A percentile compares a stretch with the other conserved stretches of the same genome.
phyloP scores from a whole-genome alignment of 257 asterid genomes.

The Rhazya stricta region DNA sequence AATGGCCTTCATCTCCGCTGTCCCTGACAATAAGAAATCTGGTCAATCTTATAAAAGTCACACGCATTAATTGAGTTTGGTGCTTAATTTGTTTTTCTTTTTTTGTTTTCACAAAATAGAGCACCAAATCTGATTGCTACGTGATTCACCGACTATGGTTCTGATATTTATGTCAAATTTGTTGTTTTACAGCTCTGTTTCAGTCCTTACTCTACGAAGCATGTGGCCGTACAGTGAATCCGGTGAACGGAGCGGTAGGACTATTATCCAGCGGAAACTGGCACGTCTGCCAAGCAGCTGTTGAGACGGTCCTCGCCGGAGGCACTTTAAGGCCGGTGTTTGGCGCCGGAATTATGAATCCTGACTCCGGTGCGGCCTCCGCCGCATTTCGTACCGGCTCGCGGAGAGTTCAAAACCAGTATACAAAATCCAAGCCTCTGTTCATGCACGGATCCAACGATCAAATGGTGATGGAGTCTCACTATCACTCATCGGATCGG shows the following conservation, averaged over 20 bases:
- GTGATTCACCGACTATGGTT: neutral
- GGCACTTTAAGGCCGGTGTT: constrained; percentile 31
- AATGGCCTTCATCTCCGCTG: constrained; percentile 66
- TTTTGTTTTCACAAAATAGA: neutral
- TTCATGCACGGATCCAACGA: constrained; percentile 26
- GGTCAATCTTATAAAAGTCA: constrained; percentile 31
- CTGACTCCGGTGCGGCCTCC: constrained; percentile 16
- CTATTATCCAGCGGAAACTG: constrained; percentile 64
- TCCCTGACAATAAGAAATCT: constrained; percentile 49
- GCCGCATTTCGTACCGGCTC: constrained; percentile 12
- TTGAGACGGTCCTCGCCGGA: constrained; percentile 68
- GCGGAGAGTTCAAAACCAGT: constrained; percentile 9
- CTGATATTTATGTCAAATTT: neutral
- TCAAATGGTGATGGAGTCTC: constrained; percentile 8
- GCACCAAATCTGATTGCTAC: neutral
- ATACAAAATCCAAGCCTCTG: constrained; percentile 7
- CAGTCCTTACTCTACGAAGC: constrained; percentile 81
- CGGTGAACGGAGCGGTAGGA: constrained; percentile 88
- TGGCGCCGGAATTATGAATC: constrained; percentile 19
- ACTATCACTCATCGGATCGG: constrained; percentile 2
- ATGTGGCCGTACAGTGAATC: constrained; percentile 82
- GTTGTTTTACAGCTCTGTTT: constrained; percentile 44
- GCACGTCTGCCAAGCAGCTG: constrained; percentile 74
- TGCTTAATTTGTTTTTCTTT: neutral
- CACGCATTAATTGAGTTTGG: neutral